phyloP scores from a whole-genome alignment of 1,139 yeast genomes.

The Saccharomycopsis hybrid region DNA sequence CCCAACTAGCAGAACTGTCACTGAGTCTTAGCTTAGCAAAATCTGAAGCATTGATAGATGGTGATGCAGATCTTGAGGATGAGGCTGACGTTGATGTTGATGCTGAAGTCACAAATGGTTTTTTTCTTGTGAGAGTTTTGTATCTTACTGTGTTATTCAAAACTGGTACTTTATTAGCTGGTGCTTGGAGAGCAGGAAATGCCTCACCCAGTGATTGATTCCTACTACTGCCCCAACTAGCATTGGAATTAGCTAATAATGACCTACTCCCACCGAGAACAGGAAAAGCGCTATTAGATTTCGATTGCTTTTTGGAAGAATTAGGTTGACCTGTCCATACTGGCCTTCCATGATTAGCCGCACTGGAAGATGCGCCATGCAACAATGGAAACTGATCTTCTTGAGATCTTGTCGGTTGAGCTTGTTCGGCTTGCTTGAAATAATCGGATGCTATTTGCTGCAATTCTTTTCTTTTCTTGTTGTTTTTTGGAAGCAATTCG shows the following conservation, averaged over 20 bases:
- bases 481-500: slow-evolving; percentile 26
- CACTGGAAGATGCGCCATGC: neutral
- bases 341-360: neutral
- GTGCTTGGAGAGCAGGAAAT: slow-evolving; percentile 24
- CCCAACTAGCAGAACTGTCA: slow-evolving; percentile 19
- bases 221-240: neutral
- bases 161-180: slow-evolving; percentile 22
- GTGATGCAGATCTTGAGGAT: slow-evolving; percentile 9
- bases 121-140: slow-evolving; percentile 6
- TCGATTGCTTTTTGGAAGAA: neutral
- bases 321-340: slow-evolving; percentile 6
- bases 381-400: slow-evolving; percentile 11
- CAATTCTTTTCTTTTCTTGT: slow-evolving; percentile 3
- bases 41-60: slow-evolving; percentile 2
- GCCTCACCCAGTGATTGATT: slow-evolving; percentile 10
- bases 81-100: neutral
- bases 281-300: neutral
- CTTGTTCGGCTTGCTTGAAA: slow-evolving; percentile 1
- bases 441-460: slow-evolving; percentile 1
- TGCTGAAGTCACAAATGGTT: neutral
- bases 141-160: slow-evolving; percentile 24
- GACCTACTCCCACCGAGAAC: neutral
- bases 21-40: slow-evolving; percentile 7
- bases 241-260: neutral
- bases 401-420: neutral